Percentiles rank a stretch among this genome's conserved stretches.
These are phyloP conservation scores for Trypanosoma platydactyli DNA, from an alignment of 208 protist genomes.

Conservation along the genomic window DNA sequence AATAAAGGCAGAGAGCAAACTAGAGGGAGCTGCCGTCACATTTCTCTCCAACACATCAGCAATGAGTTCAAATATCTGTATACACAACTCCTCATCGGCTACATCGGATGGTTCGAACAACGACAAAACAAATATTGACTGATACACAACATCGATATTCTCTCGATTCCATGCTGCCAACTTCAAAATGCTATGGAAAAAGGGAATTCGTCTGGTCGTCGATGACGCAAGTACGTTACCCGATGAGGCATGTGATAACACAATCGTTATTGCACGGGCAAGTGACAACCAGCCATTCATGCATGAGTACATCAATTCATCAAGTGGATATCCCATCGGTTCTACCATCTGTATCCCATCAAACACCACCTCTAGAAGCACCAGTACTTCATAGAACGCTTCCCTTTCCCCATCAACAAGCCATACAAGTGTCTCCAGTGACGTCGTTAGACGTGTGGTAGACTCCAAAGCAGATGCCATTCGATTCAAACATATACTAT, in stretches of 20 bases:
- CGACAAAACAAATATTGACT: conserved; percentile 17
- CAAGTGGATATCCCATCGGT: conserved; percentile 6
- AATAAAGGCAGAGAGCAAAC: conserved; percentile 14
- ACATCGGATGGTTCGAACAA: conserved; percentile 19
- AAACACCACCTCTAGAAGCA: conserved; percentile 34
- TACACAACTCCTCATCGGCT: neutral
- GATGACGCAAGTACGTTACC: conserved; percentile 1
- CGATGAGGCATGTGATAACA: neutral
- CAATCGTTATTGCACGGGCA: conserved; percentile 6
- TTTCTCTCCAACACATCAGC: conserved; percentile 18
- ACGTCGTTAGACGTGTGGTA: conserved; percentile 37
- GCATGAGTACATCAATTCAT: conserved; percentile 12
- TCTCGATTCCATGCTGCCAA: conserved; percentile 15
- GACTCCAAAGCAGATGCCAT: conserved; percentile 53
- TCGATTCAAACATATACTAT: conserved; percentile 42
- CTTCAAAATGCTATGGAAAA: conserved; percentile 26
- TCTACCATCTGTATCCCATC: conserved; percentile 24
- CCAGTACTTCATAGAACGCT: conserved; percentile 31
- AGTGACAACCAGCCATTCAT: conserved; percentile 20
- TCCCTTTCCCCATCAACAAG: conserved; percentile 38
- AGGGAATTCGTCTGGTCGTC: conserved; percentile 9
- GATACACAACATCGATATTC: conserved; percentile 22
- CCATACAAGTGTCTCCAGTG: conserved; percentile 59
- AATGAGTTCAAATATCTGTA: conserved; percentile 32
- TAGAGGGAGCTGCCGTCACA: conserved; percentile 1